Percentiles rank a stretch among this genome's conserved stretches.
Evolutionary conservation across 2,329 filamentous ascomycete species (phyloP).

Genomic region (Sclerotinia minor): DNA sequence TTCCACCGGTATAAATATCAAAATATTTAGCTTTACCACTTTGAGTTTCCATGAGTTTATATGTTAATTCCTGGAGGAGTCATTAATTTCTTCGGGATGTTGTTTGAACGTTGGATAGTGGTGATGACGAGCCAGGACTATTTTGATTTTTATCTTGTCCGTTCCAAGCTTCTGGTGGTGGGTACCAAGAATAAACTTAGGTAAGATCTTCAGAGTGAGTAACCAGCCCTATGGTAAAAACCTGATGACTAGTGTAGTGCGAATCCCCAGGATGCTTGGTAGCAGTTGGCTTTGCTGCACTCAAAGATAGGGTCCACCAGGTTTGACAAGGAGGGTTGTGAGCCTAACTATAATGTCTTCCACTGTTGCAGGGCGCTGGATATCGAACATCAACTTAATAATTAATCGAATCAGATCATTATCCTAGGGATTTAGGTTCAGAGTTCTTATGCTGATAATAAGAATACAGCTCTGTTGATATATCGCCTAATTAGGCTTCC

Average conservation of each 20-base stretch:
- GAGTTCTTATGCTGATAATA: too few relatives aligned
- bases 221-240: slow-evolving; percentile 5
- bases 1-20: slow-evolving; percentile 43
- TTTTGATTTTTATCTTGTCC: slow-evolving; percentile 50
- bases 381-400: too few relatives aligned
- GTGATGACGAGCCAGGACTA: slow-evolving; percentile 55
- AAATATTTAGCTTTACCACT: slow-evolving; percentile 42
- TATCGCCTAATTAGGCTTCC: too few relatives aligned
- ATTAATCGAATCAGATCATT: too few relatives aligned
- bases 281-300: too few relatives aligned
- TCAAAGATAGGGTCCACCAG: slow-evolving; percentile 47
- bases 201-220: neutral
- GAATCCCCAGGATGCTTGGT: too few relatives aligned
- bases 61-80: slow-evolving; percentile 62
- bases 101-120: slow-evolving; percentile 52
- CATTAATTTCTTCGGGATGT: slow-evolving; percentile 53
- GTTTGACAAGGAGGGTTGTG: slow-evolving; percentile 42
- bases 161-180: slow-evolving; percentile 51
- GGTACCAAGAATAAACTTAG: slow-evolving; percentile 44
- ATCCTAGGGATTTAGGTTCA: too few relatives aligned
- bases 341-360: slow-evolving; percentile 45
- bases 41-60: slow-evolving; percentile 37
- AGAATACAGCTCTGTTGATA: too few relatives aligned
- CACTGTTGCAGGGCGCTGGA: too few relatives aligned
- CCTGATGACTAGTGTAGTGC: neutral